phyloP scores from a whole-genome alignment of 1,284 basidiomycete genomes.

The Trametes pubescens region DNA sequence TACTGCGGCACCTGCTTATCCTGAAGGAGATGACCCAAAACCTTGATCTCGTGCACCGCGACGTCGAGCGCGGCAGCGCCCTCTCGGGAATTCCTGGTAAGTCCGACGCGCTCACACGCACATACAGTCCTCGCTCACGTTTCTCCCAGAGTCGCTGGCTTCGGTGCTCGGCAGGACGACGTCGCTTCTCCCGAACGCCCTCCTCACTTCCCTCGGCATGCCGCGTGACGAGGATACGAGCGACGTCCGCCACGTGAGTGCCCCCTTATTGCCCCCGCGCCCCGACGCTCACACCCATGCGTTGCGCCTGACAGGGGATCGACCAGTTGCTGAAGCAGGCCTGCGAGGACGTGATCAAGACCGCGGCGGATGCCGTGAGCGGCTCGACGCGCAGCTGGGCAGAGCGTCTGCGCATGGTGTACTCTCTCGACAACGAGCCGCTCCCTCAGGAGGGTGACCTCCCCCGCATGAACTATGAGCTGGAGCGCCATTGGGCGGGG shows the following conservation, averaged over 20 bases:
- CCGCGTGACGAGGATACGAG: slow-evolving; percentile 64
- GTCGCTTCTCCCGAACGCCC: slow-evolving; percentile 71
- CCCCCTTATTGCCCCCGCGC: slow-evolving; percentile 13
- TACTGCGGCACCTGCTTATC: slow-evolving; percentile 89
- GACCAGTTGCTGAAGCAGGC: slow-evolving; percentile 83
- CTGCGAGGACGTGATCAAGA: slow-evolving; percentile 83
- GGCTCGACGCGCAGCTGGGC: slow-evolving; percentile 68
- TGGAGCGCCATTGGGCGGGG: slow-evolving; percentile 49
- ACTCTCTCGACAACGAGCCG: slow-evolving; percentile 32
- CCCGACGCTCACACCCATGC: slow-evolving; percentile 15
- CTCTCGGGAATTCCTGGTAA: slow-evolving; percentile 63
- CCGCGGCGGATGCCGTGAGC: slow-evolving; percentile 61
- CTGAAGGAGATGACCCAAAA: slow-evolving; percentile 88
- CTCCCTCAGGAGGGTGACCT: slow-evolving; percentile 33
- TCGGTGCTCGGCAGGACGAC: slow-evolving; percentile 79
- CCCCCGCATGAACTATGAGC: slow-evolving; percentile 23
- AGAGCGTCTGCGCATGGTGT: slow-evolving; percentile 52
- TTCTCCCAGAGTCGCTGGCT: slow-evolving; percentile 69
- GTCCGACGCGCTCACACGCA: slow-evolving; percentile 28
- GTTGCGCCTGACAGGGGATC: slow-evolving; percentile 63
- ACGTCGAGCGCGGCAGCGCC: slow-evolving; percentile 46
- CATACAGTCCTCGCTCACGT: slow-evolving; percentile 21
- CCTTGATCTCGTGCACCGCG: slow-evolving; percentile 68
- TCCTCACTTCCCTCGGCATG: slow-evolving; percentile 74
- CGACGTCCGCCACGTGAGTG: slow-evolving; percentile 70